These are phyloP conservation scores for Dittrichia graveolens DNA, from an alignment of 129 eudicot species.

Conservation along the genomic window DNA sequence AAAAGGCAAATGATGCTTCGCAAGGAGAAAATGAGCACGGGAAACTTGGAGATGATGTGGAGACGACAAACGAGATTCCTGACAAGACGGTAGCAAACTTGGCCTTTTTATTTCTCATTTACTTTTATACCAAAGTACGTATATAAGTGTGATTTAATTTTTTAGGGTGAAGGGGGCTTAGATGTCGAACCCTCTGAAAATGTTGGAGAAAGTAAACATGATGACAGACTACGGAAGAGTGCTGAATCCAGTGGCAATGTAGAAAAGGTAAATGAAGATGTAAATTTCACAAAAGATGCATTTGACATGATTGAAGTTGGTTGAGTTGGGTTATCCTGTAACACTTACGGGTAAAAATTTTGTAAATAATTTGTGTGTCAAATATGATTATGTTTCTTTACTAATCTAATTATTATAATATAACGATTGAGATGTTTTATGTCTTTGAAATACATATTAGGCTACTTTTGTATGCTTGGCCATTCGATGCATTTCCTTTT, in stretches of 20 bases:
- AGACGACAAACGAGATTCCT: no score
- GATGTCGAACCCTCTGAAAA: constrained; percentile 22
- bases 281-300: no score
- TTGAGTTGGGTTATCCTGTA: neutral
- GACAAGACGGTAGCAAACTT: no score
- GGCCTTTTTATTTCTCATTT: no score
- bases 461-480: neutral
- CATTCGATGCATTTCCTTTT: neutral
- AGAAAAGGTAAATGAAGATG: constrained; percentile 7
- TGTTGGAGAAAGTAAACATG: constrained; percentile 24
- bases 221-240: neutral
- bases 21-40: constrained; percentile 11
- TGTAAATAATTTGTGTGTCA: neutral
- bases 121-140: no score
- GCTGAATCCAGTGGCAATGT: constrained; percentile 13
- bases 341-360: neutral
- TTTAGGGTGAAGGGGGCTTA: constrained; percentile 23
- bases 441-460: neutral
- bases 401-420: neutral
- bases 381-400: neutral
- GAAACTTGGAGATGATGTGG: constrained; percentile 11
- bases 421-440: neutral
- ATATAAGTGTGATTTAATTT: no score
- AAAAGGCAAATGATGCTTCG: constrained; percentile 6
- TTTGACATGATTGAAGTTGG: no score